A percentile compares a stretch with the other conserved stretches of the same genome.
Conservation (phyloP, 768 basidiomycete genomes). For the Amanita thiersii region DNA sequence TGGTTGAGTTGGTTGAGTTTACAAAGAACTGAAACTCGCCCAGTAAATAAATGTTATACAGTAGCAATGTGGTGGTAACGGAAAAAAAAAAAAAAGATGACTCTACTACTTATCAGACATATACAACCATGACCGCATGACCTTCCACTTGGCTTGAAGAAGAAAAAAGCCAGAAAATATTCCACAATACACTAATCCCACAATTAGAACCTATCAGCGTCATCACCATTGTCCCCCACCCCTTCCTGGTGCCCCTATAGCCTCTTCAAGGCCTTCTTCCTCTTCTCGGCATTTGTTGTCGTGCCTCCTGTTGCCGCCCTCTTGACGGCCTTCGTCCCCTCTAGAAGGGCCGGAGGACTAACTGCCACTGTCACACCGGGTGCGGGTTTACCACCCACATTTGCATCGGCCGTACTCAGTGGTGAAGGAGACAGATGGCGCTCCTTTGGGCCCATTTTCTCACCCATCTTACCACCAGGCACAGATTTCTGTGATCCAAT, state of each 20-base stretch:
- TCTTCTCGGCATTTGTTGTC: constrained; percentile 60
- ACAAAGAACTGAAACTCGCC: too few species aligned
- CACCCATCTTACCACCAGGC: too few species aligned
- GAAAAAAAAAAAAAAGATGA: not conserved
- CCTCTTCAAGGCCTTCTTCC: constrained; percentile 84
- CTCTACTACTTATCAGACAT: not conserved
- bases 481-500: constrained; percentile 38
- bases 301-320: constrained; percentile 48
- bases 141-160: too few species aligned
- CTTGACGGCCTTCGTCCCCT: constrained; percentile 59
- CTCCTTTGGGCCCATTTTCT: constrained; percentile 44
- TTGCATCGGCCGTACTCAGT: constrained; percentile 63
- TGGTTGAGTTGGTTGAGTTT: too few species aligned
- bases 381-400: constrained; percentile 37
- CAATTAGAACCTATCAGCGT: too few species aligned
- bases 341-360: constrained; percentile 21
- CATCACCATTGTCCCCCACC: too few species aligned
- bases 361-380: constrained; percentile 26
- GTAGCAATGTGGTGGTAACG: not conserved
- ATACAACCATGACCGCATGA: constrained; percentile 2
- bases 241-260: too few species aligned
- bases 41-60: constrained; percentile 7
- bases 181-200: too few species aligned
- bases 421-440: constrained; percentile 65
- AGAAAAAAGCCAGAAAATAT: too few species aligned